phyloP scores from a whole-genome alignment of 1,284 basidiomycete genomes.

The Cerrena zonata region DNA sequence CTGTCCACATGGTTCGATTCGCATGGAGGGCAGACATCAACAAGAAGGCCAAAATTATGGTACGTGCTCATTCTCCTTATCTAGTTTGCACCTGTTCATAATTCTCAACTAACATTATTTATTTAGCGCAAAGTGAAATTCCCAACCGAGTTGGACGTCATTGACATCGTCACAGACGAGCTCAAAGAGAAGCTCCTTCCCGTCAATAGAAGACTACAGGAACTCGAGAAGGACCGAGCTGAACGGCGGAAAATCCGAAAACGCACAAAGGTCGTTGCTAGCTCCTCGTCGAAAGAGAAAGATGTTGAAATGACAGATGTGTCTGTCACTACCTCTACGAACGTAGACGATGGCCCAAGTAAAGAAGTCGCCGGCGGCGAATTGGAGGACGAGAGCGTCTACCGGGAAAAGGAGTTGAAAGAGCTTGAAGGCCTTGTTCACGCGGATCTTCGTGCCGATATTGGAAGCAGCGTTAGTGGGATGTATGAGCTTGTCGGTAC shows the following conservation, averaged over 20 bases:
- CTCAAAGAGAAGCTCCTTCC: slow-evolving; percentile 69
- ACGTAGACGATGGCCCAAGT: not conserved
- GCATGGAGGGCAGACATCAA: slow-evolving; percentile 89
- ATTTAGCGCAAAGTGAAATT: slow-evolving; percentile 90
- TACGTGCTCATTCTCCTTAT: slow-evolving; percentile 22
- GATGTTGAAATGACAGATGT: slow-evolving; percentile 42
- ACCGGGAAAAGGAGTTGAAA: slow-evolving; percentile 54
- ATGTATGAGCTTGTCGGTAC: slow-evolving; percentile 81
- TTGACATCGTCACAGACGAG: slow-evolving; percentile 79
- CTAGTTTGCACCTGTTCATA: slow-evolving; percentile 1
- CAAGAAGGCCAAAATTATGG: slow-evolving; percentile 92
- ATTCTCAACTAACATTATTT: not conserved
- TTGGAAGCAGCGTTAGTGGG: slow-evolving; percentile 69
- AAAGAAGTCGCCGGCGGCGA: slow-evolving; percentile 31
- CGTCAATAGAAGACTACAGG: slow-evolving; percentile 67
- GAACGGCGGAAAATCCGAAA: slow-evolving; percentile 83
- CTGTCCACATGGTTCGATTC: slow-evolving; percentile 92
- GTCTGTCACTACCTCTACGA: slow-evolving; percentile 20
- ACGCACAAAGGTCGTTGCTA: slow-evolving; percentile 49
- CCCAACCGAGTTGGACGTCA: slow-evolving; percentile 79
- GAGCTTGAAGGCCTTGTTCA: slow-evolving; percentile 64
- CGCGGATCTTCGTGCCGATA: slow-evolving; percentile 59
- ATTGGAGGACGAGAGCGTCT: slow-evolving; percentile 56
- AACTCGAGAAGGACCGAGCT: slow-evolving; percentile 76
- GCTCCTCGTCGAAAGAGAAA: slow-evolving; percentile 14